A percentile compares a stretch with the other conserved stretches of the same genome.
Evolutionary conservation across 352 stramenopile species (phyloP).

Genomic region (Elongisporangium anandrum): DNA sequence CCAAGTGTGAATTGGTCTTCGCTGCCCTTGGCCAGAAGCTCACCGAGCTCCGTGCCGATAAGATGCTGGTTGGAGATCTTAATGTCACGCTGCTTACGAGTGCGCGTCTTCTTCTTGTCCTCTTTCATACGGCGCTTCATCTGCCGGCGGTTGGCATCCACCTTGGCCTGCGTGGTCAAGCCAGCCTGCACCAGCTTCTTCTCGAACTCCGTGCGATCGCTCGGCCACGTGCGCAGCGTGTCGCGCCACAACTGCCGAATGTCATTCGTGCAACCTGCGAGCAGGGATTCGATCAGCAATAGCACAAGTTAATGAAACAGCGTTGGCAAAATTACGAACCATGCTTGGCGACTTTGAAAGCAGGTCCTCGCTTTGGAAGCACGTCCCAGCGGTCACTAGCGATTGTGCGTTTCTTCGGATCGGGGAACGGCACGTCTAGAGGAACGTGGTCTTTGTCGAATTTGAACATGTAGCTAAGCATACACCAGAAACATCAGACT

Average conservation of each 20-base stretch:
- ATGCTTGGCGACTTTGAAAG: conserved; percentile 79
- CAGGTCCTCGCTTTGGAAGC: conserved; percentile 60
- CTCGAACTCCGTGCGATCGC: conserved; percentile 74
- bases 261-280: conserved; percentile 72
- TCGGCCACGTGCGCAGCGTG: conserved; percentile 64
- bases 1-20: conserved; percentile 80
- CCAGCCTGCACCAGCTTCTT: conserved; percentile 76
- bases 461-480: conserved; percentile 67
- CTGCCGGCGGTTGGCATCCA: conserved; percentile 72
- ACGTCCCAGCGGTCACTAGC: conserved; percentile 68
- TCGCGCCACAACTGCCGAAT: conserved; percentile 82
- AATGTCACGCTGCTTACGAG: conserved; percentile 82
- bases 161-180: conserved; percentile 78
- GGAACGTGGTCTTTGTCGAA: conserved; percentile 83
- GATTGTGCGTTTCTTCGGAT: conserved; percentile 55
- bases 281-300: conserved; percentile 9
- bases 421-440: conserved; percentile 71
- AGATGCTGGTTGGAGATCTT: conserved; percentile 89
- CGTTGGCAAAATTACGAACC: conserved; percentile 19
- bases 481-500: not conserved
- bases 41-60: conserved; percentile 80
- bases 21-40: conserved; percentile 74
- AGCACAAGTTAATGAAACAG: not conserved
- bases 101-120: conserved; percentile 77
- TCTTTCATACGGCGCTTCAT: conserved; percentile 79